Evolutionary conservation across 306 rosid genomes (phyloP).

Genomic region (Acacia acuminata): DNA sequence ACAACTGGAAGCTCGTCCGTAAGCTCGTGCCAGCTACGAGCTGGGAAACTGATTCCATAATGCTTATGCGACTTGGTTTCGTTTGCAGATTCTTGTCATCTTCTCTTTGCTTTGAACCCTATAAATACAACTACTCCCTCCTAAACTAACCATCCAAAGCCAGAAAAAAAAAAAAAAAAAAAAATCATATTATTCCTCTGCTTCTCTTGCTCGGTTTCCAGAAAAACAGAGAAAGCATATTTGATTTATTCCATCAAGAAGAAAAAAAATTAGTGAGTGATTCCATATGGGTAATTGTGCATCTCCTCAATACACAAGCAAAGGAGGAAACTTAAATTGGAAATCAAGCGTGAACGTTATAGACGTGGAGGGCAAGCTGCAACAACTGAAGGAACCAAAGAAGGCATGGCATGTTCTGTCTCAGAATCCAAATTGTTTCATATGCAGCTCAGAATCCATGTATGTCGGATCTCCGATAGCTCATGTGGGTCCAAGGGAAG

Average conservation of each 20-base stretch:
- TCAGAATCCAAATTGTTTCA: constrained; percentile 54
- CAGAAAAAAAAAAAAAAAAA: not conserved
- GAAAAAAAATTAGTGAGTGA: not conserved
- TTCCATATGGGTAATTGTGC: constrained; percentile 60
- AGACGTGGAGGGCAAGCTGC: constrained; percentile 53
- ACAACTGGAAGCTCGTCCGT: too few relatives aligned
- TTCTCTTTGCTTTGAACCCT: constrained; percentile 2
- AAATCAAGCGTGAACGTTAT: constrained; percentile 43
- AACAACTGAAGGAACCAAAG: constrained; percentile 48
- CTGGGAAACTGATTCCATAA: too few relatives aligned
- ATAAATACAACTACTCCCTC: constrained; percentile 25
- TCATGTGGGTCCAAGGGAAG: constrained; percentile 39
- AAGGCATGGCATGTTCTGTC: constrained; percentile 55
- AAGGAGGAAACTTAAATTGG: constrained; percentile 31
- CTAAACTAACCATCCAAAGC: not conserved
- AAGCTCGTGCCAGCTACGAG: too few relatives aligned
- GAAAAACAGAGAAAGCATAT: not conserved
- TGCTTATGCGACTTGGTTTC: not conserved
- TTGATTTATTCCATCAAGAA: not conserved
- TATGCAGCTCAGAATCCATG: constrained; percentile 62
- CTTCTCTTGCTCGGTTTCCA: not conserved
- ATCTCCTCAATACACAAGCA: constrained; percentile 39
- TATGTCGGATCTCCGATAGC: constrained; percentile 36
- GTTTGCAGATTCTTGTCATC: not conserved
- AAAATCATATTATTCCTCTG: not conserved